These are phyloP conservation scores for Fusarium sp. DNA, from an alignment of 2,329 filamentous ascomycete genomes.

Conservation along the genomic window DNA sequence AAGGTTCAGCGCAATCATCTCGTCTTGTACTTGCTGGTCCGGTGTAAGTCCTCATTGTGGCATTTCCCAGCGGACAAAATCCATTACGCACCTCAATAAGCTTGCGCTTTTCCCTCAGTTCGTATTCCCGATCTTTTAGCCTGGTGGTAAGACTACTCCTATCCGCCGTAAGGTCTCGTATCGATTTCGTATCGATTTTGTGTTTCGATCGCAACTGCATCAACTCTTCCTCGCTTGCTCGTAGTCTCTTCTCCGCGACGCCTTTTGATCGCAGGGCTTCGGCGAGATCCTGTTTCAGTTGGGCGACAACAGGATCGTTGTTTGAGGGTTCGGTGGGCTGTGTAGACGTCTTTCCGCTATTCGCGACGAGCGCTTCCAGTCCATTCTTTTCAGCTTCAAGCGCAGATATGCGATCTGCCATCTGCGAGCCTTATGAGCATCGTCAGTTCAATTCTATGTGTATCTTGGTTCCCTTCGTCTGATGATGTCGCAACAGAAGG, in stretches of 20 bases:
- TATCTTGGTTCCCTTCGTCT: neutral
- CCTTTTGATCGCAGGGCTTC: constrained; percentile 81
- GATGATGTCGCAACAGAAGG: constrained; percentile 31
- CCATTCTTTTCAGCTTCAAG: constrained; percentile 70
- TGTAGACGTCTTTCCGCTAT: constrained; percentile 37
- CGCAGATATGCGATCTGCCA: constrained; percentile 75
- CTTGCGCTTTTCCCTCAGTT: constrained; percentile 85
- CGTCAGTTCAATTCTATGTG: constrained; percentile 33
- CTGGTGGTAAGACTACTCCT: constrained; percentile 72
- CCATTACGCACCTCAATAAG: constrained; percentile 74
- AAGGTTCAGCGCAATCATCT: constrained; percentile 87
- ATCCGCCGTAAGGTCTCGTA: constrained; percentile 74
- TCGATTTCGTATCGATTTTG: constrained; percentile 69
- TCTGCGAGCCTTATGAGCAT: constrained; percentile 67
- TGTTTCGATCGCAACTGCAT: constrained; percentile 71
- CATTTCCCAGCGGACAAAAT: neutral
- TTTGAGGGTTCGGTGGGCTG: constrained; percentile 33
- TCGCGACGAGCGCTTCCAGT: constrained; percentile 51
- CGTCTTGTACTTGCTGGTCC: constrained; percentile 84
- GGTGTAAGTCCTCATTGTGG: constrained; percentile 26
- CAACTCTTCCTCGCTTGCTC: constrained; percentile 73
- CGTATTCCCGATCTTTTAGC: constrained; percentile 85
- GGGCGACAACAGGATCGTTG: constrained; percentile 56
- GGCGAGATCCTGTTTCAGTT: constrained; percentile 77
- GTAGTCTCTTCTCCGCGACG: constrained; percentile 74